These are phyloP conservation scores for Phytophthora podocarpi DNA, from an alignment of 352 stramenopile genomes.

Conservation along the genomic window DNA sequence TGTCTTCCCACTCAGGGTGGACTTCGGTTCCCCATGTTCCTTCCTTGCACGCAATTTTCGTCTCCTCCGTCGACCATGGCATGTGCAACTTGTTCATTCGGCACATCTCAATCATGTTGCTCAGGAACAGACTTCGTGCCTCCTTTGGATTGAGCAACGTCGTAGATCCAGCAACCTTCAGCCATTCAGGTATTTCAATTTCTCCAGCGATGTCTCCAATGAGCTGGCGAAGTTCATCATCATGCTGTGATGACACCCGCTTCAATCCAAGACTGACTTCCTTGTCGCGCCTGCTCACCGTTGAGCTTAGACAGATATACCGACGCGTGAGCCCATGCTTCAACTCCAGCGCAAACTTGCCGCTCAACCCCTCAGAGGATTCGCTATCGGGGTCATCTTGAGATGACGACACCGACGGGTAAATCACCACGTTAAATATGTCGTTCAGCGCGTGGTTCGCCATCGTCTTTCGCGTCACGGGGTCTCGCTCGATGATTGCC, in stretches of 20 bases:
- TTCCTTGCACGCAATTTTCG: constrained; percentile 85
- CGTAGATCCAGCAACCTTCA: constrained; percentile 74
- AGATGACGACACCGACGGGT: constrained; percentile 77
- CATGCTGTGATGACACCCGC: constrained; percentile 51
- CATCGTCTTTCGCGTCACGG: constrained; percentile 70
- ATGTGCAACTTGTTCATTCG: constrained; percentile 90
- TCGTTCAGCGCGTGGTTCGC: constrained; percentile 73
- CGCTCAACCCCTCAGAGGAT: constrained; percentile 61
- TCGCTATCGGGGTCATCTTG: constrained; percentile 47
- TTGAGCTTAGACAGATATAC: constrained; percentile 74
- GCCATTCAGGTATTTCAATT: constrained; percentile 59
- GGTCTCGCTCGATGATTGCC: constrained; percentile 77
- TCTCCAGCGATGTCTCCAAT: constrained; percentile 78
- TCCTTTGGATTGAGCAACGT: constrained; percentile 82
- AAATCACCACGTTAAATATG: constrained; percentile 89
- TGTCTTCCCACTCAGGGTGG: constrained; percentile 84
- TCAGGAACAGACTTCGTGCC: constrained; percentile 76
- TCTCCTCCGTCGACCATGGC: constrained; percentile 88
- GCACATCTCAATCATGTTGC: constrained; percentile 90
- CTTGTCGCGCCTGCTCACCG: constrained; percentile 66
- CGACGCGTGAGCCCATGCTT: constrained; percentile 83
- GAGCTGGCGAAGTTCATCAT: constrained; percentile 73
- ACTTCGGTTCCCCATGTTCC: constrained; percentile 83
- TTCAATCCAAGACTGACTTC: constrained; percentile 79
- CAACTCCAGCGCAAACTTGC: constrained; percentile 86